phyloP scores from a whole-genome alignment of 352 stramenopile species.

The Pythium rishiriense region DNA sequence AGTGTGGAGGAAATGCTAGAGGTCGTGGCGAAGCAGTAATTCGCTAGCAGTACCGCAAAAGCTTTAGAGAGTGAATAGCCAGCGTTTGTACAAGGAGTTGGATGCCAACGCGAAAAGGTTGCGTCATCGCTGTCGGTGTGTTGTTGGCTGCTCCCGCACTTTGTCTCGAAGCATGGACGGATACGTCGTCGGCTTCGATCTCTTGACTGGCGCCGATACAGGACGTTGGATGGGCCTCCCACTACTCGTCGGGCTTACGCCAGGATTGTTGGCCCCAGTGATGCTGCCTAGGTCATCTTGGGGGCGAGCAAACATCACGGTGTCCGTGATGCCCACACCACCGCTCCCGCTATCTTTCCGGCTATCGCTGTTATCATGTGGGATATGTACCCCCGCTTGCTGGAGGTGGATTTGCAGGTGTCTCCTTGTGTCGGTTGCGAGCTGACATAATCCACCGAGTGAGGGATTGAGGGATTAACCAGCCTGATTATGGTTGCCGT shows the following conservation, averaged over 20 bases:
- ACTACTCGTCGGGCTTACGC: no score
- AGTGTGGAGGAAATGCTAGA: slow-evolving; percentile 74
- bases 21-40: slow-evolving; percentile 24
- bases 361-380: neutral
- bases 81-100: neutral
- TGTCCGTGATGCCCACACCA: neutral
- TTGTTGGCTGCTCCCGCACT: slow-evolving; percentile 20
- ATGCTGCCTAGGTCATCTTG: neutral
- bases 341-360: neutral
- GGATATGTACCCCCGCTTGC: neutral
- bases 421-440: slow-evolving; percentile 41
- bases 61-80: no score
- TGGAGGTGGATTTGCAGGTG: slow-evolving; percentile 35
- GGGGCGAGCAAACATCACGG: slow-evolving; percentile 7
- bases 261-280: slow-evolving; percentile 1
- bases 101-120: no score
- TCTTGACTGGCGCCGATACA: slow-evolving; percentile 68
- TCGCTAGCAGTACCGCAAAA: neutral
- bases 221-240: slow-evolving; percentile 31
- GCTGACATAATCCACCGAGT: slow-evolving; percentile 22
- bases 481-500: no score
- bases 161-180: slow-evolving; percentile 50
- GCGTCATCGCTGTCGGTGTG: slow-evolving; percentile 11
- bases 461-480: no score
- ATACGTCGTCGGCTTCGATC: slow-evolving; percentile 55